Base-by-base conservation (phyloP, 2,329 filamentous ascomycete genomes). In the Cladophialophora yegresii region DNA sequence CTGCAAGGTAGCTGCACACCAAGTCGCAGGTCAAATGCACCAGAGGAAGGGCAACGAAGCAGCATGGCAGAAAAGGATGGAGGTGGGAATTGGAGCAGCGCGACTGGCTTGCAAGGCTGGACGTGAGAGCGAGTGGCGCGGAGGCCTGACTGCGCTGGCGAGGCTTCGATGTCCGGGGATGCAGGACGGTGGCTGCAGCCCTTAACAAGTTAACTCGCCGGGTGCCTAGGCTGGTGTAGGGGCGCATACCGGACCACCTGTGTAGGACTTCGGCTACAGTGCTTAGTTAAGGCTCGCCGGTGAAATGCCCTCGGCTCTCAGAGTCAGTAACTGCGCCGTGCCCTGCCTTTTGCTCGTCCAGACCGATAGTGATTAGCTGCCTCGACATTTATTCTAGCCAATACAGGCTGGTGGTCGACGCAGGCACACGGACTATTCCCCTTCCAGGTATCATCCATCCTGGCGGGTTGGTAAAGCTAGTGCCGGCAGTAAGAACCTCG, bases 61-160 rank as follows among this genome's bases (percentile, higher is more conserved):
- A 49, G 57, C 50, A 54, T 51, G 57, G 45, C 20, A 36, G 47
- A 59, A 59, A 59, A 28, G 53, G 22, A 23, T 54, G n/a, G 58
- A 54, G 54, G n/a, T 45, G 58, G 23, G 22, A 47, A 54, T 54
- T 54, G 49, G 36, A 22, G 45, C 13, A 28, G 50, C 16, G 50
- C 32, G 57, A 64, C 36, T 60, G 62, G 51, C 23, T 51, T 64
- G 53, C 51, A 64, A 61, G 62, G 62, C 62, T 64, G 62, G 47
- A 32, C 10, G 61, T 40, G 47, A 47, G 26, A 50, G 13, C 4
- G 12, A 23, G 7, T 36, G 20, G 30, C n/a, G 32, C 58, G 22
- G n/a, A 54, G 10, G 30, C 49, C 23, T 47, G 50, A 36, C 32
- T 3, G 12, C 20, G 49, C 26, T n/a, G 49, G 49, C 33, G 33